A percentile compares a stretch with the other conserved stretches of the same genome.
phyloP scores from a whole-genome alignment of 129 eudicot genomes.

The Helichrysum umbraculigerum region DNA sequence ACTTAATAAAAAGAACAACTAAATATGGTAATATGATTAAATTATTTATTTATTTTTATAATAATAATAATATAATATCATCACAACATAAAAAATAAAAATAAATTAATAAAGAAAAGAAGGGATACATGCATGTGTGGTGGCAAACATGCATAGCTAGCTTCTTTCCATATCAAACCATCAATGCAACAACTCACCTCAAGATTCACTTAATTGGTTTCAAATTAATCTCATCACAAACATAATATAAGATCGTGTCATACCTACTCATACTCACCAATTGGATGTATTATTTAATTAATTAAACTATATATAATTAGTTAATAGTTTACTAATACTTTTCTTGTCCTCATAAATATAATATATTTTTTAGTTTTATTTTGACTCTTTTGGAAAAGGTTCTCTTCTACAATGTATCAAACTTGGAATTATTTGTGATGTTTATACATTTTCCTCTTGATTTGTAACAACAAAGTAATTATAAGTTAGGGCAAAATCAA shows the following conservation, averaged over 20 bases:
- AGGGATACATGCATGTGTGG: slow-evolving; percentile 22
- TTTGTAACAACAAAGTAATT: no score
- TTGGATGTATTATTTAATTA: neutral
- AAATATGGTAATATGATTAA: no score
- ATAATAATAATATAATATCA: neutral
- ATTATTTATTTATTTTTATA: no score
- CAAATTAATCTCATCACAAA: slow-evolving; percentile 3
- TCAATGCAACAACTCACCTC: slow-evolving; percentile 39
- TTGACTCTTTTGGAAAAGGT: neutral
- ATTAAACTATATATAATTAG: neutral
- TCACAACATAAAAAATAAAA: neutral
- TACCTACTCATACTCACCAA: slow-evolving; percentile 27
- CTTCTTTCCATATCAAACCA: slow-evolving; percentile 36
- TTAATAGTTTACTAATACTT: neutral
- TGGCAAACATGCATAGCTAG: slow-evolving; percentile 34
- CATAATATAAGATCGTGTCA: slow-evolving; percentile 29
- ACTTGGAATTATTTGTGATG: neutral
- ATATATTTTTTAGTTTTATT: neutral
- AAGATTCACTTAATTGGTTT: slow-evolving; percentile 31
- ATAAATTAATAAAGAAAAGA: neutral
- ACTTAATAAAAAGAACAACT: no score
- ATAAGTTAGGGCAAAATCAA: no score
- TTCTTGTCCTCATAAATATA: neutral
- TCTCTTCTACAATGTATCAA: neutral
- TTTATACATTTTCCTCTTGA: neutral